A percentile compares a stretch with the other conserved stretches of the same genome.
These are phyloP conservation scores for Mycena capillaripes DNA, from an alignment of 768 basidiomycete genomes.

Conservation along the genomic window DNA sequence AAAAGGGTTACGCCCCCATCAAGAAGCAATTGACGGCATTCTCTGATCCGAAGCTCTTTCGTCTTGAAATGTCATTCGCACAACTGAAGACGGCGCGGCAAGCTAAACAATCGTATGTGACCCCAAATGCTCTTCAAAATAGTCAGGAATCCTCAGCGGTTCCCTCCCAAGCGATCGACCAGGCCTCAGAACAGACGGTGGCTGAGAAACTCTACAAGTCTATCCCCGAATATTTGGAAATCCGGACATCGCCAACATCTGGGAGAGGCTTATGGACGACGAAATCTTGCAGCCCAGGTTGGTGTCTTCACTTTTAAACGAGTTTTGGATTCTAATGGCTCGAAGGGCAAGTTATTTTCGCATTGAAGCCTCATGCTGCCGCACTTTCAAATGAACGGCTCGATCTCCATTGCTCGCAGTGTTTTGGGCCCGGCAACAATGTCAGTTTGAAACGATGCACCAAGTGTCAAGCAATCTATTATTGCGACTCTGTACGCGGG, in stretches of 20 bases:
- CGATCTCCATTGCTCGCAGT: constrained; percentile 77
- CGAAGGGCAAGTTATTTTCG: constrained; percentile 73
- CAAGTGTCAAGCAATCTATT: constrained; percentile 76
- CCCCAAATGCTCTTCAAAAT: constrained; percentile 35
- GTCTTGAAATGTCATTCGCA: constrained; percentile 51
- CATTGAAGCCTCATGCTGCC: constrained; percentile 69
- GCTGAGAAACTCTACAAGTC: constrained; percentile 41
- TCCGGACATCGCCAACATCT: constrained; percentile 48
- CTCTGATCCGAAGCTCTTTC: no score
- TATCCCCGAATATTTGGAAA: constrained; percentile 58
- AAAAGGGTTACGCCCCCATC: no score
- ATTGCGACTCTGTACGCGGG: constrained; percentile 80
- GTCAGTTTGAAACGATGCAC: constrained; percentile 77
- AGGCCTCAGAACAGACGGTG: constrained; percentile 40
- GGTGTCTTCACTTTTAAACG: not conserved
- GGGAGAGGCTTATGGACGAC: constrained; percentile 66
- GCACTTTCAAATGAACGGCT: constrained; percentile 77
- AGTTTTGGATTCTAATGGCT: not conserved
- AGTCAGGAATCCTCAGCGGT: constrained; percentile 29
- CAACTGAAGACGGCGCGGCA: constrained; percentile 50
- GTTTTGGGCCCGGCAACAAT: constrained; percentile 58
- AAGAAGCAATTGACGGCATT: no score
- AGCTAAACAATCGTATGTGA: constrained; percentile 49
- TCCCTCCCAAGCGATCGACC: constrained; percentile 53
- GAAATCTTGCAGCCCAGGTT: constrained; percentile 54